phyloP scores from a whole-genome alignment of 768 basidiomycete genomes.

The Cubamyces lactineus region DNA sequence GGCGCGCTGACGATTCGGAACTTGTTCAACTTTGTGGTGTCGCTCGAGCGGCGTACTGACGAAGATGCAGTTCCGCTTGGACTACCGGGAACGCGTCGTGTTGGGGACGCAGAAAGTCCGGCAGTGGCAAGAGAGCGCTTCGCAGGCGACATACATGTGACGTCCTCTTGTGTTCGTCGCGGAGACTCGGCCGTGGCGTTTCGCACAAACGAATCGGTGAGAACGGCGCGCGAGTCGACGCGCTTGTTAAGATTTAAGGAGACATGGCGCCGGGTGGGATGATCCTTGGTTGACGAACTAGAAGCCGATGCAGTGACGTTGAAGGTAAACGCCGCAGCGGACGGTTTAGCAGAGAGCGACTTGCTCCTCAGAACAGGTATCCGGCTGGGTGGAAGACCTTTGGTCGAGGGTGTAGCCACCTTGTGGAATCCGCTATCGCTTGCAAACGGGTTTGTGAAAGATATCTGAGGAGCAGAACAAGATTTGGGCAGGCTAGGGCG shows the following conservation, averaged over 20 bases:
- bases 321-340: neutral
- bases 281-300: neutral
- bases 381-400: slow-evolving; percentile 1
- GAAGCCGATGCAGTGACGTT: neutral
- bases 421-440: neutral
- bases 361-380: slow-evolving; percentile 9
- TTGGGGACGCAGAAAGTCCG: neutral
- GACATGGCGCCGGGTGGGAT: neutral
- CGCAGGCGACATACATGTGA: neutral
- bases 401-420: neutral
- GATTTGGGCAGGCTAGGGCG: neutral
- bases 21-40: neutral
- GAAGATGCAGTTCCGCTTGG: neutral
- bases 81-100: neutral
- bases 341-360: slow-evolving; percentile 3
- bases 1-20: slow-evolving; percentile 1
- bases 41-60: neutral
- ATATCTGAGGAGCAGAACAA: neutral
- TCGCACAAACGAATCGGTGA: neutral
- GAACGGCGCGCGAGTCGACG: neutral
- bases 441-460: neutral
- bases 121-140: neutral
- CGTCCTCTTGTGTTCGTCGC: neutral
- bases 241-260: neutral
- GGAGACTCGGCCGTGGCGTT: neutral